A percentile compares a stretch with the other conserved stretches of the same genome.
These are phyloP conservation scores for Trifolium dubium DNA, from an alignment of 306 rosid species.

Conservation along the genomic window DNA sequence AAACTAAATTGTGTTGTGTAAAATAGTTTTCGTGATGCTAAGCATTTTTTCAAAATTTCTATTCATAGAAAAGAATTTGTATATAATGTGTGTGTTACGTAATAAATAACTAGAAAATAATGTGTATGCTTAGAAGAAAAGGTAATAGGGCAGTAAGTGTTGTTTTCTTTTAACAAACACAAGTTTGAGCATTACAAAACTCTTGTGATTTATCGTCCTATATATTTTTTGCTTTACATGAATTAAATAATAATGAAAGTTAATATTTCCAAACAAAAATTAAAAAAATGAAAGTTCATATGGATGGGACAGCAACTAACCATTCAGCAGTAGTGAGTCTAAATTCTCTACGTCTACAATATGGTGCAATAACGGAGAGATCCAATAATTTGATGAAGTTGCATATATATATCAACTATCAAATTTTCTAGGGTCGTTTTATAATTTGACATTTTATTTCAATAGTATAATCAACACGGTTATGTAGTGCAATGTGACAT, in stretches of 20 bases:
- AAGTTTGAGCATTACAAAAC: slow-evolving; percentile 12
- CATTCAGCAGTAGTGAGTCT: not conserved
- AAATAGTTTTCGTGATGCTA: not conserved
- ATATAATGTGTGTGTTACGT: not conserved
- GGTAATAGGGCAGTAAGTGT: not conserved
- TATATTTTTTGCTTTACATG: slow-evolving; percentile 18
- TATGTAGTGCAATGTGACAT: too few species aligned
- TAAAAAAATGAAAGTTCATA: not conserved
- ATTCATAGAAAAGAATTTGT: too few species aligned
- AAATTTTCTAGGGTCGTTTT: not conserved
- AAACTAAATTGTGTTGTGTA: not conserved
- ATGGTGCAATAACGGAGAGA: not conserved
- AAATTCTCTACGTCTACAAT: not conserved
- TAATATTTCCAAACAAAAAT: not conserved
- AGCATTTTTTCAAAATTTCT: not conserved
- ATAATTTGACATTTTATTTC: not conserved
- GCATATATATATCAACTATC: not conserved
- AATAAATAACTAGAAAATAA: not conserved
- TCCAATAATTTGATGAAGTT: not conserved
- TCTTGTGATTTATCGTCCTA: slow-evolving; percentile 21
- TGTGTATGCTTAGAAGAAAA: not conserved
- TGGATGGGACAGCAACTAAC: not conserved
- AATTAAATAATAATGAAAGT: slow-evolving; percentile 6
- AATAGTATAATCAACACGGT: too few species aligned
- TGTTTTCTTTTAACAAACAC: slow-evolving; percentile 1